These are phyloP conservation scores for Venturia asperata DNA, from an alignment of 2,329 filamentous ascomycete genomes.

Conservation along the genomic window DNA sequence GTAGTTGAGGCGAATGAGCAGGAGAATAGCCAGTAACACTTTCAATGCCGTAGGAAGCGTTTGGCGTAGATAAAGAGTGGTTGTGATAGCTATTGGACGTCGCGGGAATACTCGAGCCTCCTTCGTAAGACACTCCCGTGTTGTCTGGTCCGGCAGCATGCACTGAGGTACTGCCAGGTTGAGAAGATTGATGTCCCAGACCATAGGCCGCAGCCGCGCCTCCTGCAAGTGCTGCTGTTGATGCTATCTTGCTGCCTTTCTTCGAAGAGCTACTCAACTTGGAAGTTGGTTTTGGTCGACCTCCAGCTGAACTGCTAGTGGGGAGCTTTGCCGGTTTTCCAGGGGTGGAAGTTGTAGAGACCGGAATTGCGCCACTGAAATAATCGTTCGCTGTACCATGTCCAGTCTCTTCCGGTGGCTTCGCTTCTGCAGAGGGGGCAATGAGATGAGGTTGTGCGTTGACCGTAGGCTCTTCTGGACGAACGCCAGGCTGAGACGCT, in stretches of 20 bases:
- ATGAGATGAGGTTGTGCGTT: conserved; percentile 51
- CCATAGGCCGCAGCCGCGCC: conserved; percentile 40
- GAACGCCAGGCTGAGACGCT: conserved; percentile 51
- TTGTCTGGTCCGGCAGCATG: neutral
- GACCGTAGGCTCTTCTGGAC: conserved; percentile 46
- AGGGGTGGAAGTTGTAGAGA: neutral
- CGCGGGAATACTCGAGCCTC: conserved; percentile 2
- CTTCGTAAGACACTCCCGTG: conserved; percentile 6
- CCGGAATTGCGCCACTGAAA: conserved; percentile 33
- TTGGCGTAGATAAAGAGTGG: conserved; percentile 25
- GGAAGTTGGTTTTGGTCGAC: conserved; percentile 21
- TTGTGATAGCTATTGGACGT: conserved; percentile 4
- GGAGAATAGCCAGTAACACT: neutral
- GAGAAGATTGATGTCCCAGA: conserved; percentile 29
- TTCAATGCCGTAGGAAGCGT: neutral
- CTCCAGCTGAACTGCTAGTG: conserved; percentile 17
- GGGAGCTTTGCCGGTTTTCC: conserved; percentile 20
- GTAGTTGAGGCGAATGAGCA: conserved; percentile 1
- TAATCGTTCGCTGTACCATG: conserved; percentile 53
- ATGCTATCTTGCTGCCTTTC: conserved; percentile 30
- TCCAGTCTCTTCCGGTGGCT: conserved; percentile 54
- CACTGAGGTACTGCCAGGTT: conserved; percentile 10
- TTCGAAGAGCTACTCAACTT: conserved; percentile 25
- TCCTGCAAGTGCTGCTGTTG: conserved; percentile 32
- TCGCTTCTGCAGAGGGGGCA: conserved; percentile 43